These are phyloP conservation scores for Backusella sp. DNA, from an alignment of 192 early-diverging fungal species.

Conservation along the genomic window DNA sequence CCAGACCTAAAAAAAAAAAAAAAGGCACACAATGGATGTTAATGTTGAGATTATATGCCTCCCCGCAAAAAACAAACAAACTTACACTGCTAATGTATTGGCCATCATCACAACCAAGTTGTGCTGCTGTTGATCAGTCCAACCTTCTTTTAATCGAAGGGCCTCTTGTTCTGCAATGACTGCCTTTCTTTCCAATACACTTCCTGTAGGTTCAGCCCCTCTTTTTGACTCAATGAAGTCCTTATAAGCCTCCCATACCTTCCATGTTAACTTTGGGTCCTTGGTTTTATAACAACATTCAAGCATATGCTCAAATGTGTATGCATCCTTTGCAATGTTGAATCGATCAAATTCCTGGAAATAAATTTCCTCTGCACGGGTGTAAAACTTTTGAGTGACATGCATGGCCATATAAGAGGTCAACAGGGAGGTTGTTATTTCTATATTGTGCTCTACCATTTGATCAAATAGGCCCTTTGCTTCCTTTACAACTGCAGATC, in stretches of 20 bases:
- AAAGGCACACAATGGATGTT: not conserved
- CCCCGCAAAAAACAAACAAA: not conserved
- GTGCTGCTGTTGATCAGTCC: constrained; percentile 55
- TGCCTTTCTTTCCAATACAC: constrained; percentile 61
- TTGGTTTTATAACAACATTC: constrained; percentile 60
- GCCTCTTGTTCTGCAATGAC: constrained; percentile 43
- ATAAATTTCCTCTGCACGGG: constrained; percentile 48
- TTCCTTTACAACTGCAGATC: constrained; percentile 32
- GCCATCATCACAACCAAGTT: constrained; percentile 59
- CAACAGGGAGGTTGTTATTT: constrained; percentile 47
- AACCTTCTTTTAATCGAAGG: constrained; percentile 43
- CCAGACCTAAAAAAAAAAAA: not conserved
- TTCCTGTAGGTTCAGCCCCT: constrained; percentile 53
- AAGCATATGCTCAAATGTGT: constrained; percentile 59
- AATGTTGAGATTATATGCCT: not conserved
- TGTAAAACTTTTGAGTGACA: constrained; percentile 50
- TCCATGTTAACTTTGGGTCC: constrained; percentile 58
- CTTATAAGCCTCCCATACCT: constrained; percentile 67
- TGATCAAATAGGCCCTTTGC: constrained; percentile 34
- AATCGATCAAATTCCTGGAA: constrained; percentile 49
- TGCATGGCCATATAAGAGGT: constrained; percentile 61
- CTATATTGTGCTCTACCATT: constrained; percentile 9
- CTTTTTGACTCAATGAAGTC: constrained; percentile 53
- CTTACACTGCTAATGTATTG: constrained; percentile 61
- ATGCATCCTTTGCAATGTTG: constrained; percentile 52